Conservation (phyloP, 2,329 filamentous ascomycete genomes). For the Fusarium sp. region DNA sequence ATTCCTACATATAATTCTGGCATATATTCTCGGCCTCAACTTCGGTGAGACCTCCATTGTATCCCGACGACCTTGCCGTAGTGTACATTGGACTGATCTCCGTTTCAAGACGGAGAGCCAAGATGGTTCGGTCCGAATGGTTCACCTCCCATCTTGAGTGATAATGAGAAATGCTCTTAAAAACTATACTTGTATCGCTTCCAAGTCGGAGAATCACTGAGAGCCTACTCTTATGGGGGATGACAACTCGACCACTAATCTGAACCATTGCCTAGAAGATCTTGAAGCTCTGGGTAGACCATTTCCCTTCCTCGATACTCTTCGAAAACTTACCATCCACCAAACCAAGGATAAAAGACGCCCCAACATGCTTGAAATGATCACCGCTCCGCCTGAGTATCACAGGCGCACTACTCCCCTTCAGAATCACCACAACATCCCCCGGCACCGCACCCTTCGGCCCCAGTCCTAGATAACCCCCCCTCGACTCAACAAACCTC, state of each 20-base stretch:
- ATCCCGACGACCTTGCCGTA: not conserved
- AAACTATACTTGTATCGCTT: not conserved
- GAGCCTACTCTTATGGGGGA: too few relatives aligned
- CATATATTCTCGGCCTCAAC: not conserved
- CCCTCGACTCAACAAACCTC: not conserved
- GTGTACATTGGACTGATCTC: not conserved
- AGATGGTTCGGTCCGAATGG: not conserved
- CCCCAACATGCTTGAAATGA: not conserved
- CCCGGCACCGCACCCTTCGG: not conserved
- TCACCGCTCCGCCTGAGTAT: not conserved
- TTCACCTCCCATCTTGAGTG: not conserved
- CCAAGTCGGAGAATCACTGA: too few relatives aligned
- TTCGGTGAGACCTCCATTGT: not conserved
- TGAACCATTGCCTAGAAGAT: not conserved
- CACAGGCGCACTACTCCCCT: not conserved
- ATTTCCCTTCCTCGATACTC: not conserved
- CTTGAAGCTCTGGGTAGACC: not conserved
- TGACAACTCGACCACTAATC: not conserved
- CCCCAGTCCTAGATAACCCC: not conserved
- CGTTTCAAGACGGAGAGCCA: not conserved
- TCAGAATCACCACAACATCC: not conserved
- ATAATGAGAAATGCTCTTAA: not conserved
- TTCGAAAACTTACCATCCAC: not conserved
- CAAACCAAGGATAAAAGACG: not conserved
- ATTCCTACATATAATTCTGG: not conserved